A percentile compares a stretch with the other conserved stretches of the same genome.
Conservation (phyloP, 176 grass and related monocot genomes). For the Oryza meyeriana region DNA sequence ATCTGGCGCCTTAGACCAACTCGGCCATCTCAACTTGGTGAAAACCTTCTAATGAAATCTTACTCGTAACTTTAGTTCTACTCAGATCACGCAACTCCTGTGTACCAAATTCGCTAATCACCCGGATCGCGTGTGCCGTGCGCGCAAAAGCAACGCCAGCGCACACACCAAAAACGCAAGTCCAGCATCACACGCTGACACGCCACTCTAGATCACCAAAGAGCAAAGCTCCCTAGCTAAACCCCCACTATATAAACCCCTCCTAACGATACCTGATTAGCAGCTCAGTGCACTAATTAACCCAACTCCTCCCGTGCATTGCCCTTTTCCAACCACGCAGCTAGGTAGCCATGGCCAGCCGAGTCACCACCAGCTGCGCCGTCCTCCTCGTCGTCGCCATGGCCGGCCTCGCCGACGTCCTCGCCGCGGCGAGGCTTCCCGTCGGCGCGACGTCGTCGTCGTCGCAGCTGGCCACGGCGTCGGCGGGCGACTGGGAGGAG, state of each 20-base stretch:
- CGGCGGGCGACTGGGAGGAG: background rate
- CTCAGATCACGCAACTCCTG: background rate
- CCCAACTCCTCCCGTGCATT: too few relatives aligned
- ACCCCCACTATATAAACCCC: constrained; percentile 20
- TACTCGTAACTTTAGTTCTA: too few relatives aligned
- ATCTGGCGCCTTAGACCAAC: constrained; percentile 84
- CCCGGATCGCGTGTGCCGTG: constrained; percentile 26
- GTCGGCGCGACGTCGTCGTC: background rate
- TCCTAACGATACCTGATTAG: background rate
- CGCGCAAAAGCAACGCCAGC: constrained; percentile 16
- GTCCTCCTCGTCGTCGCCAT: constrained; percentile 19
- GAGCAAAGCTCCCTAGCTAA: background rate
- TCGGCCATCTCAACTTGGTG: constrained; percentile 63
- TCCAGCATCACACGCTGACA: background rate
- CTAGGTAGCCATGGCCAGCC: background rate
- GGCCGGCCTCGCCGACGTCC: background rate
- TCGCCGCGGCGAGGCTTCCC: background rate
- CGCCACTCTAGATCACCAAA: background rate
- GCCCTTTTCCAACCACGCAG: background rate
- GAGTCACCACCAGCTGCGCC: background rate
- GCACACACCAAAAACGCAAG: constrained; percentile 38
- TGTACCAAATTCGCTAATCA: background rate
- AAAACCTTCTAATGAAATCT: too few relatives aligned
- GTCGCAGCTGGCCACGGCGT: background rate
- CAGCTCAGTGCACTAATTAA: background rate